Evolutionary conservation across 1,284 basidiomycete species (phyloP).

Genomic region (Cryptococcus wingfieldii): DNA sequence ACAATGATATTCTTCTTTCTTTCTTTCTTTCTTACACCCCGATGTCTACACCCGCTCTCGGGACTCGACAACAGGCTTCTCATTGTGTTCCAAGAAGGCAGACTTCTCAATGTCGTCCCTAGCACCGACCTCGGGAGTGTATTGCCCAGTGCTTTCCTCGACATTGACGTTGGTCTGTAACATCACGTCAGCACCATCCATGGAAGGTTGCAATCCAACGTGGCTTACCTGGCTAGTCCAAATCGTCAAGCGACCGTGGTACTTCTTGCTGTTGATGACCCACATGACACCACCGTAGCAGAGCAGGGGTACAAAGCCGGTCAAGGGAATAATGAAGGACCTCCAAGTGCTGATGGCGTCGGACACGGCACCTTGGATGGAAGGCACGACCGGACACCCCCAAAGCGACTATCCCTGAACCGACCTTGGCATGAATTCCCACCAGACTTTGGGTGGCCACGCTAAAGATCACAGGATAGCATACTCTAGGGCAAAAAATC

Average conservation of each 20-base stretch:
- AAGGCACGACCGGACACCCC: constrained; percentile 34
- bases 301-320: constrained; percentile 23
- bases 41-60: no score
- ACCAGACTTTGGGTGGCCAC: constrained; percentile 35
- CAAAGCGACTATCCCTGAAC: constrained; percentile 26
- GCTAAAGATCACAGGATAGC: constrained; percentile 38
- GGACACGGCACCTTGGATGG: constrained; percentile 23
- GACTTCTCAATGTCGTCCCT: no score
- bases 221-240: constrained; percentile 7
- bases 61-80: no score
- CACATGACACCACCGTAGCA: constrained; percentile 24
- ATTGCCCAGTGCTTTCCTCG: background rate
- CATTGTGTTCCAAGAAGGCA: no score
- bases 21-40: no score
- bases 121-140: no score
- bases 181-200: background rate
- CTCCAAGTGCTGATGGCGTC: constrained; percentile 19
- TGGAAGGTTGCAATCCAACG: background rate
- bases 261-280: constrained; percentile 14
- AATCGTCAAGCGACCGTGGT: constrained; percentile 12
- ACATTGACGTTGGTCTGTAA: background rate
- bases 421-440: constrained; percentile 29
- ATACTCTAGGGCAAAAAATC: constrained; percentile 2
- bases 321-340: constrained; percentile 16
- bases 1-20: no score